These are phyloP conservation scores for Cubamyces lactineus DNA, from an alignment of 768 basidiomycete genomes.

Conservation along the genomic window DNA sequence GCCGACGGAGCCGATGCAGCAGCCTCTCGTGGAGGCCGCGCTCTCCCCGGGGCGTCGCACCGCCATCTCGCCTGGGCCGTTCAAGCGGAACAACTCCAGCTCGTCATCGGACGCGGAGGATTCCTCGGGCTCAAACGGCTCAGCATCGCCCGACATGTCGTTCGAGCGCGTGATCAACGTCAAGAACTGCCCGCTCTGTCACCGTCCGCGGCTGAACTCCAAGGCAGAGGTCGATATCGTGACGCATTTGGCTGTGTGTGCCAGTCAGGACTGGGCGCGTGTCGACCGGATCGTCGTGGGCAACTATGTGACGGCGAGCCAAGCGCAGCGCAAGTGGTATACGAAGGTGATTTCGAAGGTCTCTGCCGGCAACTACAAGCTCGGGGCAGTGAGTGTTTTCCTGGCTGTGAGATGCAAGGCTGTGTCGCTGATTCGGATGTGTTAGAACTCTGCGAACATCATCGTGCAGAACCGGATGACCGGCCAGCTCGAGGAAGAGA, in stretches of 20 bases:
- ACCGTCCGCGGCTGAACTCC: slow-evolving; percentile 79
- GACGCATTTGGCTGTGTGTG: slow-evolving; percentile 96
- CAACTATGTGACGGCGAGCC: slow-evolving; percentile 91
- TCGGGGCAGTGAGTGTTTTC: slow-evolving; percentile 75
- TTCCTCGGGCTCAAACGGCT: slow-evolving; percentile 29
- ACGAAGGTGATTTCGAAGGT: slow-evolving; percentile 89
- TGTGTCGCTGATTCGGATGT: not conserved
- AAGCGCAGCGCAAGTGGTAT: slow-evolving; percentile 98
- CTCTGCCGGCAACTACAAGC: slow-evolving; percentile 81
- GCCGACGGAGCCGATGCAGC: slow-evolving; percentile 51
- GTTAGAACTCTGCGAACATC: slow-evolving; percentile 94
- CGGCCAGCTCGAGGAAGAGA: slow-evolving; percentile 94
- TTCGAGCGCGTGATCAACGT: slow-evolving; percentile 91
- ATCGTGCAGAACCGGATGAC: slow-evolving; percentile 94
- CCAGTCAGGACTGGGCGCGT: slow-evolving; percentile 88
- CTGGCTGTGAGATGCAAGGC: not conserved
- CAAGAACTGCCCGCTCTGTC: slow-evolving; percentile 92
- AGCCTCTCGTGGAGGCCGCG: slow-evolving; percentile 38
- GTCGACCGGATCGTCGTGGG: slow-evolving; percentile 90
- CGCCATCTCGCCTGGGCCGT: slow-evolving; percentile 19
- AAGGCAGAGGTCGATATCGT: slow-evolving; percentile 95
- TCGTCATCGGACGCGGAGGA: slow-evolving; percentile 53
- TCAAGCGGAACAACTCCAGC: slow-evolving; percentile 39
- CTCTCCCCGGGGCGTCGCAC: slow-evolving; percentile 32
- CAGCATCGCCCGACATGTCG: slow-evolving; percentile 21